Evolutionary conservation across 1,139 yeast species (phyloP).

Genomic region (Tardiomyces digboiensis): DNA sequence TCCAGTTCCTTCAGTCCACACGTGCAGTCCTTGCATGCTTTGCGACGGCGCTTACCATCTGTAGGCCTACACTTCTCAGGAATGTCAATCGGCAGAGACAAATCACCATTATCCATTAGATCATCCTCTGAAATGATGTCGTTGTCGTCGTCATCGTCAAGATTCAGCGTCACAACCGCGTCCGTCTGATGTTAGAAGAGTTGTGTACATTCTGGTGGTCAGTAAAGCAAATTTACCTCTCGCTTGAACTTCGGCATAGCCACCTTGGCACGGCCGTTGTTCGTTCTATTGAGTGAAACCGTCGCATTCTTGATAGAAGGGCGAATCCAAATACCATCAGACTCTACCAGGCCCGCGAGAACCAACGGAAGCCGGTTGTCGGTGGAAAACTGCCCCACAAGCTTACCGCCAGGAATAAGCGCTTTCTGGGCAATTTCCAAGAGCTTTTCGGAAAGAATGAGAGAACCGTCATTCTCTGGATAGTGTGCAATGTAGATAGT

Average conservation of each 20-base stretch:
- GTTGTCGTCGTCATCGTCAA: conserved; percentile 31
- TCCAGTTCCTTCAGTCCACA: conserved; percentile 84
- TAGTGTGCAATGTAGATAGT: not conserved
- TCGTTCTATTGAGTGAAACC: not conserved
- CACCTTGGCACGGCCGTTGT: not conserved
- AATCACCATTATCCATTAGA: conserved; percentile 29
- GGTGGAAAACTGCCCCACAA: not conserved
- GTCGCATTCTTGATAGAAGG: not conserved
- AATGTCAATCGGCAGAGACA: conserved; percentile 30
- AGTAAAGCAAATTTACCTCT: not conserved
- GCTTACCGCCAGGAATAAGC: not conserved
- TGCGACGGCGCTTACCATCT: conserved; percentile 43
- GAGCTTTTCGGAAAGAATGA: not conserved
- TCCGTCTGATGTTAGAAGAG: not conserved
- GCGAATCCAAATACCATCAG: not conserved
- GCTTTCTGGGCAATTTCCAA: not conserved
- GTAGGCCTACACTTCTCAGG: conserved; percentile 33
- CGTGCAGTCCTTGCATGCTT: conserved; percentile 91
- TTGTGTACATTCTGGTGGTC: not conserved
- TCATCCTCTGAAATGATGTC: conserved; percentile 40
- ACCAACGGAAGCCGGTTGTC: not conserved
- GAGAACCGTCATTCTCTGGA: not conserved
- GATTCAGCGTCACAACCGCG: conserved; percentile 18
- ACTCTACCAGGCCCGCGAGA: not conserved
- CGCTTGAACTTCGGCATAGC: not conserved